These are phyloP conservation scores for Dendrocalamus latiflorus DNA, from an alignment of 202 grass and related monocot species.

Conservation along the genomic window DNA sequence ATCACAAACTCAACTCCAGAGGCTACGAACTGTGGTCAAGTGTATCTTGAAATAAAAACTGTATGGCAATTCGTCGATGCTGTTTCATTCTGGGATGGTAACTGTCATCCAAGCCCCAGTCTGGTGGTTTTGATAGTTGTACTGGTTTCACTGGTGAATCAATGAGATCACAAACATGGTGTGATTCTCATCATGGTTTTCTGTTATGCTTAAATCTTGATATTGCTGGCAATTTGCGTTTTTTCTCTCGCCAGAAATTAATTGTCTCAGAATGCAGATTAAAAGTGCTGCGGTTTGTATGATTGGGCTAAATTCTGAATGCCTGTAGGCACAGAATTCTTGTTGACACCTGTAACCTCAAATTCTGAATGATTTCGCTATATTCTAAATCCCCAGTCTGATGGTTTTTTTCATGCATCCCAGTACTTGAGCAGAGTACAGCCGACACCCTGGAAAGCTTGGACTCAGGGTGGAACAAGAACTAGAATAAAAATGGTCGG, in stretches of 20 bases:
- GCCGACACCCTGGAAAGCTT: no score
- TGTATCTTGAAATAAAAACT: slow-evolving; percentile 48
- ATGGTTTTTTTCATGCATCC: neutral
- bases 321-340: neutral
- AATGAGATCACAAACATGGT: neutral
- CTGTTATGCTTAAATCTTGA: neutral
- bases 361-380: neutral
- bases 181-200: neutral
- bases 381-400: neutral
- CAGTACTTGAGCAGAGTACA: no score
- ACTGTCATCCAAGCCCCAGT: neutral
- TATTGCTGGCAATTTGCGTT: neutral
- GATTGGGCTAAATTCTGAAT: neutral
- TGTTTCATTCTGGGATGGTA: slow-evolving; percentile 27
- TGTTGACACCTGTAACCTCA: no score
- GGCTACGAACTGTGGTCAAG: slow-evolving; percentile 12
- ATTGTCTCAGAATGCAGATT: neutral
- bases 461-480: no score
- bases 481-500: no score
- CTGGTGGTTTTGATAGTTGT: neutral
- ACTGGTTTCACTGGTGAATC: neutral
- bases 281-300: neutral
- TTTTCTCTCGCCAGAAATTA: neutral
- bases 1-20: slow-evolving; percentile 15
- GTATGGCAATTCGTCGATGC: slow-evolving; percentile 3